Conservation (phyloP, 179 eudicot species). For the Spergularia azorica region DNA sequence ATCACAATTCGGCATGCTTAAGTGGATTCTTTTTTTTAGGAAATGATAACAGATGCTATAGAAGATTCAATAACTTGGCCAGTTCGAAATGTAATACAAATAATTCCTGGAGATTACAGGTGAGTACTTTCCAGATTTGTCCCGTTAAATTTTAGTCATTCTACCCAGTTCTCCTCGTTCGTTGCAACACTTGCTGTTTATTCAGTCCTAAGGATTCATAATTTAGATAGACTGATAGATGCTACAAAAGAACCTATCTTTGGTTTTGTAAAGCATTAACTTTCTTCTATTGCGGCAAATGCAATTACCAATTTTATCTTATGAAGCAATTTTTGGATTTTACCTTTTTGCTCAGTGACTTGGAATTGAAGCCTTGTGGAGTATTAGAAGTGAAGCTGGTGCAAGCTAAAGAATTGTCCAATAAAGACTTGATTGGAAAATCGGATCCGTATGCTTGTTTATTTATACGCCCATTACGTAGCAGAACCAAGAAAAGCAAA, state of each 20-base stretch:
- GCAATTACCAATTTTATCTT: too few species aligned
- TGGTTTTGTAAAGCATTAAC: too few species aligned
- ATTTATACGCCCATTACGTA: slow-evolving; percentile 76
- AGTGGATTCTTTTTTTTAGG: slow-evolving; percentile 32
- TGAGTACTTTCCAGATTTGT: slow-evolving; percentile 10
- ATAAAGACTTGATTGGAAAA: slow-evolving; percentile 90
- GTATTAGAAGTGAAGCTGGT: slow-evolving; percentile 85
- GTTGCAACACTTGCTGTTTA: too few species aligned
- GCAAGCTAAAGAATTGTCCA: slow-evolving; percentile 82
- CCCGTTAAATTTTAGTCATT: not conserved
- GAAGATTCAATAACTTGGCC: slow-evolving; percentile 97
- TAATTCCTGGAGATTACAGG: slow-evolving; percentile 93
- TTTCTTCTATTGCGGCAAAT: too few species aligned
- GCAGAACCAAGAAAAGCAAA: slow-evolving; percentile 77
- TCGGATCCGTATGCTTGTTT: slow-evolving; percentile 91
- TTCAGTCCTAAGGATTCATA: too few species aligned
- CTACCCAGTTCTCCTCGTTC: not conserved
- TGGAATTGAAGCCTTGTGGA: slow-evolving; percentile 91
- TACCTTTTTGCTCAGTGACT: slow-evolving; percentile 49
- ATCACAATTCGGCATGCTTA: too few species aligned
- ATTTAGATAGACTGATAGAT: not conserved
- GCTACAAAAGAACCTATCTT: not conserved
- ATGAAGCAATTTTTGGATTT: not conserved
- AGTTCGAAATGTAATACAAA: slow-evolving; percentile 67
- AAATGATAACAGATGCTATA: slow-evolving; percentile 78